Base-by-base conservation (phyloP, 192 early-diverging fungal species). In the Gryganskiella cystojenkinii region DNA sequence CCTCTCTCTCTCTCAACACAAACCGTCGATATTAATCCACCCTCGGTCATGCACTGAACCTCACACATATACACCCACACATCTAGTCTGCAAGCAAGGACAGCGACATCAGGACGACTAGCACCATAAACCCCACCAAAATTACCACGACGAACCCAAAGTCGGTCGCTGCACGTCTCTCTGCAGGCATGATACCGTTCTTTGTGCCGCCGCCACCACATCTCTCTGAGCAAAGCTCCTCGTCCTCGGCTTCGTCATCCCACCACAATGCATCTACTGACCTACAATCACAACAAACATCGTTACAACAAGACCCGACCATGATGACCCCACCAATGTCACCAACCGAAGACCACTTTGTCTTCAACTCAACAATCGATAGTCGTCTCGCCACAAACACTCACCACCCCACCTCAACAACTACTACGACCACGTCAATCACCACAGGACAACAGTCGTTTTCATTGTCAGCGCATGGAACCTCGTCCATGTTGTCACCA, bases 251-350 rank as follows among this genome's bases (percentile, higher is more conserved):
- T 9, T 7, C 40, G 2, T 27, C 30, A 40, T 37, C 20, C 6
- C 43, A 55, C 3, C 59, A 63, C 43, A 54, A 40, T 35, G 5
- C 63, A 1, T 56, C 20, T 44, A 28, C 24, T 8, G 64, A 66
- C n/a, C n/a, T n/a, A n/a, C n/a, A n/a, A n/a, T n/a, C n/a, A n/a
- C n/a, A n/a, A n/a, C n/a, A n/a, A n/a, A n/a, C n/a, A n/a, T n/a
- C n/a, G n/a, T 53, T 54, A 10, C 10, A 53, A 15, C 45, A 62
- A 1, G 74, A 68, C 51, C 56, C 64, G 31, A 62, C 64, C 0
- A 34, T 78, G 44, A 78, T 78, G 64, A 78, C 74, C 17, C 74
- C 74, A 0, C 74, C 74, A 30, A 78, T 78, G 74, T 78, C 74
- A 11, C 74, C 74, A 22, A 78, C 74, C 2, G 74, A 78, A 20